Evolutionary conservation across 192 early-diverging fungal species (phyloP), one percentile per base, ranked within the genome.

Genomic region (Backusella liffmaniae): DNA sequence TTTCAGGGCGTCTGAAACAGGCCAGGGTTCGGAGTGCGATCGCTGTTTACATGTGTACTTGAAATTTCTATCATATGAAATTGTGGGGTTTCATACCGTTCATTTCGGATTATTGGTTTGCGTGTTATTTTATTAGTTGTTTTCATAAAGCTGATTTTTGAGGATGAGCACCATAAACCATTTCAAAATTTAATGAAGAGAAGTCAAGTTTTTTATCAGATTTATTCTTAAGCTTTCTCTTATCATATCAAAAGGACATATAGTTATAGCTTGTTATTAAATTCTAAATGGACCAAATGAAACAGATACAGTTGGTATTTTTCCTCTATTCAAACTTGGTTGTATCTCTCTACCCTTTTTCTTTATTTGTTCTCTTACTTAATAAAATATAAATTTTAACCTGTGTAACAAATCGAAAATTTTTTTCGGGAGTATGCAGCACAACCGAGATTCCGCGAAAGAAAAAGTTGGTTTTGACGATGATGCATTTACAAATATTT

Each of bases 401-500:
- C 26, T 26, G 56, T 62, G 56, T 62, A 62, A 62, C 56, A 12
- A 62, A 13, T 62, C 23, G 56, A 62, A 59, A 59, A 4, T 15
- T 39, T 39, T 39, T 39, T 39, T 9, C 37, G 37, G 9, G 56
- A 29, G 12, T 12, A 29, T 62, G 56, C 56, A 62, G 26, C n/a
- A 29, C 56, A 62, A 29, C 56, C 56, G 56, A 62, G 56, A 29
- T 26, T 62, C 56, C 56, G 56, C 56, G 56, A 62, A 62, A 62
- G 56, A 12, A 62, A 62, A 29, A 29, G 10, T 9, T 62, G 23
- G 9, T 62, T 62, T 29, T 62, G 29, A 62, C 23, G 26, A 62
- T 59, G 56, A 59, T 49, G 46, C 46, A 59, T 59, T 59, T 59
- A 59, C 56, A 59, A 59, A 59, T 49, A 26, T 59, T 59, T 59